These are phyloP conservation scores for Abelmoschus esculentus DNA, from an alignment of 345 rosid species.

Conservation along the genomic window DNA sequence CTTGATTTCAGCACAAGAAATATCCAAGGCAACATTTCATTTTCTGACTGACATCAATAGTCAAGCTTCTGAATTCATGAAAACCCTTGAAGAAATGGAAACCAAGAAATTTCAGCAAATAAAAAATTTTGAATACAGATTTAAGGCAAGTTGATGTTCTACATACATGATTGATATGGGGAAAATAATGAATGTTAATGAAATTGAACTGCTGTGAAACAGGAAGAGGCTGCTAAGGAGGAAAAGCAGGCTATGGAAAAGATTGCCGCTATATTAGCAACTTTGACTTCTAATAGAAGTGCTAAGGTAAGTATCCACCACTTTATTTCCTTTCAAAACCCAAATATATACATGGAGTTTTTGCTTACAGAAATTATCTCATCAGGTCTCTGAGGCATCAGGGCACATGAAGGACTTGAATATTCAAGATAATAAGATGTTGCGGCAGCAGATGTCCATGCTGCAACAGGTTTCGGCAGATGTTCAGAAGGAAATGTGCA, in stretches of 20 bases:
- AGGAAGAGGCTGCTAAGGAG: constrained; percentile 77
- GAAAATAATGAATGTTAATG: not conserved
- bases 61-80: constrained; percentile 47
- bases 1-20: constrained; percentile 49
- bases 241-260: constrained; percentile 63
- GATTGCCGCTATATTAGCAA: constrained; percentile 50
- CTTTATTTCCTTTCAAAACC: not conserved
- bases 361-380: constrained; percentile 4
- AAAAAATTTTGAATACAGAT: constrained; percentile 47
- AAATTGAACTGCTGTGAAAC: constrained; percentile 22
- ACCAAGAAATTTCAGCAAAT: constrained; percentile 40
- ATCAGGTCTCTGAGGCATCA: constrained; percentile 62
- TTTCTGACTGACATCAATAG: constrained; percentile 46
- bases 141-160: constrained; percentile 39
- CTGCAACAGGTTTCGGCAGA: constrained; percentile 53
- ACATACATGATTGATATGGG: not conserved
- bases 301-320: constrained; percentile 39
- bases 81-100: constrained; percentile 44
- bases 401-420: constrained; percentile 33
- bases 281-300: constrained; percentile 57
- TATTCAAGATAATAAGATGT: constrained; percentile 38
- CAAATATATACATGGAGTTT: not conserved
- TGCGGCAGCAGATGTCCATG: constrained; percentile 47
- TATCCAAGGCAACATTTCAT: constrained; percentile 44
- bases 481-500: constrained; percentile 40